Evolutionary conservation across 306 rosid genomes (phyloP), one percentile per base, ranked within the genome.

Genomic region (Astragalus glycyphyllos): DNA sequence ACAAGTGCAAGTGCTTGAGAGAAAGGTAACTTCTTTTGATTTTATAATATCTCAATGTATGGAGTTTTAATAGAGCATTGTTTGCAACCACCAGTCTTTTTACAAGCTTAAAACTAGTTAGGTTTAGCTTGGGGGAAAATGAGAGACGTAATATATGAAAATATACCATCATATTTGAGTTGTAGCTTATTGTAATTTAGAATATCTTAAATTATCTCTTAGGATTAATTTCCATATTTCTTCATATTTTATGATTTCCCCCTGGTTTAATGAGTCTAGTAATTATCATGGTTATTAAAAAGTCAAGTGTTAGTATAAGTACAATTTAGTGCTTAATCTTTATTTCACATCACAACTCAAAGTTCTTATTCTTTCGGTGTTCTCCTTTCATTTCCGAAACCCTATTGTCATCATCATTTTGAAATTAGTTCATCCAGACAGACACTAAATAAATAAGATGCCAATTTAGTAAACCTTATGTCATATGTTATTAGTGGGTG

Each of bases 1-100:
- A 76, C 89, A 86, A 83, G 95, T 90, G 65, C 77, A 79, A 78
- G 59, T 44, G 70, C 93, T 90, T 37, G 96, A 94, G 87, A 67
- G 77, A 80, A 94, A 85, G 97, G 96, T 94, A 77, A 23, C 47
- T 60, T 68, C 15, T 72, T 68, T 56, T 66, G 44, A 11, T 58
- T 65, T 68, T 65, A 29, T 55, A 60, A 11, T 59, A 40, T 42
- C 47, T 62, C 12, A 9, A 42, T 46, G 32, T 41, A 60, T 65
- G 16, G 48, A 26, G 15, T 44, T 70, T 38, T 51, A 48, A 11
- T 12, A 37, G 40, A 50, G 57, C 31, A 1, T 63, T 76, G 31
- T 58, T 65, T 66, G 59, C 58, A 66, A 38, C 38, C 56, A 58
- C 48, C 64, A 47, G 50, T 60, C 12, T 32, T 38, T 67, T 35